These are phyloP conservation scores for Colletotrichum sp. DNA, from an alignment of 2,329 filamentous ascomycete genomes.

Conservation along the genomic window DNA sequence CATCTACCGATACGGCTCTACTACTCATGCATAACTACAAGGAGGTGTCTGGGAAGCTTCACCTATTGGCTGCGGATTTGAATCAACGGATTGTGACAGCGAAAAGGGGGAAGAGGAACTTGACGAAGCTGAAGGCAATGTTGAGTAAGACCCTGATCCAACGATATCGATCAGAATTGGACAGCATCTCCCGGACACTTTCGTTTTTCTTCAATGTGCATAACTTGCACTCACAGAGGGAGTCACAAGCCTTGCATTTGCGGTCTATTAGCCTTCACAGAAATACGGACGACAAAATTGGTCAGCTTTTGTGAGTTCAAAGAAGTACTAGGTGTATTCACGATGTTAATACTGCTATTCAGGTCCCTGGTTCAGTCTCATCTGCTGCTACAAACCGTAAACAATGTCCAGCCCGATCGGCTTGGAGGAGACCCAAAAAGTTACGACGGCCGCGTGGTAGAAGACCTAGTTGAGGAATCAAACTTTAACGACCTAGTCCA, in stretches of 20 bases:
- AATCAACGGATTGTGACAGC: not conserved
- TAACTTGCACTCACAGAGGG: not conserved
- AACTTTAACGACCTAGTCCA: no score
- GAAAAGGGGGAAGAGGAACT: not conserved
- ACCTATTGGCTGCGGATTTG: not conserved
- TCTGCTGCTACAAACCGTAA: not conserved
- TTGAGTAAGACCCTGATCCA: not conserved
- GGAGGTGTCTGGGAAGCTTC: not conserved
- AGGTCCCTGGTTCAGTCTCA: not conserved
- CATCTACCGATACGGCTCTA: not conserved
- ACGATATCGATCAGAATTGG: not conserved
- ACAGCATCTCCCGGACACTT: not conserved
- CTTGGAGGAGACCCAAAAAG: accelerated
- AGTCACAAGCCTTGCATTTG: not conserved
- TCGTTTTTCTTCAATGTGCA: not conserved
- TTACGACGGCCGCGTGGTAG: accelerated
- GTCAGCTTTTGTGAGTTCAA: not conserved
- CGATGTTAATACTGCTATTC: accelerated
- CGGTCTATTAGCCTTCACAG: accelerated
- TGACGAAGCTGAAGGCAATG: not conserved
- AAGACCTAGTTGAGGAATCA: not conserved
- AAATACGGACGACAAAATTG: not conserved
- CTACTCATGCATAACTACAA: not conserved
- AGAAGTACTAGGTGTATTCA: accelerated
- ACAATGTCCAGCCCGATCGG: not conserved